Evolutionary conservation across 2,329 filamentous ascomycete species (phyloP), one percentile per base, ranked within the genome.

Genomic region (Sporothrix humicola): DNA sequence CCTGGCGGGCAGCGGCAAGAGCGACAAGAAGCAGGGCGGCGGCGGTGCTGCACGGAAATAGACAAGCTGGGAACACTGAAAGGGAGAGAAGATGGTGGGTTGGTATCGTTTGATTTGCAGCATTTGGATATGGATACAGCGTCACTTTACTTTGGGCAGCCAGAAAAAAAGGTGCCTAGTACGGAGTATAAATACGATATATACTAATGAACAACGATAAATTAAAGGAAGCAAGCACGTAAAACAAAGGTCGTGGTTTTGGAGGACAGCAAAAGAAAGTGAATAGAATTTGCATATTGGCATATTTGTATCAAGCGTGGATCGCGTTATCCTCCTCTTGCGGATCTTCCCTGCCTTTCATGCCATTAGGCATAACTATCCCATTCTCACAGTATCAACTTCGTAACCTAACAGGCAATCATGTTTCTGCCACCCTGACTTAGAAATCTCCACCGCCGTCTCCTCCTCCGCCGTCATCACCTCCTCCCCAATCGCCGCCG

Each of bases 1-100:
- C 79, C 83, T 92, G 76, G 86, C 89, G 2, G 90, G 89, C 26
- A 74, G 76, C 72, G 75, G 78, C 26, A 77, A 77, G 72, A 75
- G 77, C 42, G 79, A 80, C 44, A 85, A 84, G 79, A 84, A 82
- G 74, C 82, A 84, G 75, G 84, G 71, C 13, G 63, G 52, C 44
- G 63, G 83, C 17, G 84, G 81, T 20, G 69, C 26, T 23, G 26
- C 17, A 72, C 81, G 80, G 78, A 83, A 82, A 77, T 79, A 63
- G 31, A 61, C 20, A 17, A 31, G 9, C 15, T 9, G n/a, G 31
- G 31, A 3, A 37, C 5, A 7, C 26, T 20, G n/a, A 12, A 48
- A 48, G 20, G 54, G 17, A 10, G 17, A 15, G 15, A 12, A 6
- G 3, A 37, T 37, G 7, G 2, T 7, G 4, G 31, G 7, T 7